Percentiles rank a stretch among this genome's conserved stretches.
phyloP scores from a whole-genome alignment of 345 rosid genomes.

The Mercurialis annua region DNA sequence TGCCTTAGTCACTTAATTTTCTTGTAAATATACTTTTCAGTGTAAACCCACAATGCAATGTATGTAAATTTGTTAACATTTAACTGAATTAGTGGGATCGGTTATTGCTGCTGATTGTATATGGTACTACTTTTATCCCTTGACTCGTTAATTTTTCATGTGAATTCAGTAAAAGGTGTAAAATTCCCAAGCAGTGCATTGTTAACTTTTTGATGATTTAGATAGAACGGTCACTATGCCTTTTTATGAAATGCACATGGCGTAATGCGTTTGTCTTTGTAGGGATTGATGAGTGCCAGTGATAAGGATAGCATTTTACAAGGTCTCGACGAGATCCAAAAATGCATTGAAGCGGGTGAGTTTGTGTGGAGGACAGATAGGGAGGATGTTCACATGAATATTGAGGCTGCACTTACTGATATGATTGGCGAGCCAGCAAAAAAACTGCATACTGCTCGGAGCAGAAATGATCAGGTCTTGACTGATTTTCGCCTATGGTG shows the following conservation, averaged over 20 bases:
- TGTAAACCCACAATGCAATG: background rate
- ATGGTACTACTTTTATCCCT: too few species aligned
- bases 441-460: slow-evolving; percentile 92
- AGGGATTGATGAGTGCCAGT: slow-evolving; percentile 64
- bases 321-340: slow-evolving; percentile 80
- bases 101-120: too few species aligned
- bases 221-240: background rate
- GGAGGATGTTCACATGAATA: slow-evolving; percentile 98
- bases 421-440: slow-evolving; percentile 96
- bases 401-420: slow-evolving; percentile 91
- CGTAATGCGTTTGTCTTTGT: background rate
- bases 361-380: slow-evolving; percentile 89
- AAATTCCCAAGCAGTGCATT: background rate
- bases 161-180: background rate
- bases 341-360: slow-evolving; percentile 51
- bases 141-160: background rate
- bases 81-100: background rate
- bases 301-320: slow-evolving; percentile 67
- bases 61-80: background rate
- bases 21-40: background rate
- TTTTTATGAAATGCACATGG: background rate
- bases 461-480: slow-evolving; percentile 85
- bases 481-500: slow-evolving; percentile 95
- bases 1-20: background rate
- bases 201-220: background rate